Conservation (phyloP, 176 grass and related monocot genomes). For the Hsuehochloa calcarea region DNA sequence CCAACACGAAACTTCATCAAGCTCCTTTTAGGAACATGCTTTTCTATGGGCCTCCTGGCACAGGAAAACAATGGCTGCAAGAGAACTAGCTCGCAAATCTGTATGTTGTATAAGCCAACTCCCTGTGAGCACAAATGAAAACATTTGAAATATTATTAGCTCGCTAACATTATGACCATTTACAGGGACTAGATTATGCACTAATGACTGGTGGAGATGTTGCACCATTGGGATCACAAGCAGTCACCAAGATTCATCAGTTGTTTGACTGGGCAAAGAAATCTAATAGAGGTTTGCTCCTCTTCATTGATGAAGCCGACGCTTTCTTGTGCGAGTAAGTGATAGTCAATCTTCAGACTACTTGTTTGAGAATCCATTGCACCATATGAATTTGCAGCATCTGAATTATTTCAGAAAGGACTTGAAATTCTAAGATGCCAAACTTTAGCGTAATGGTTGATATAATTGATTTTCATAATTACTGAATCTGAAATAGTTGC, state of each 20-base stretch:
- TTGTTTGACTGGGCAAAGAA: conserved; percentile 99
- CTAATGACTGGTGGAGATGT: conserved; percentile 99
- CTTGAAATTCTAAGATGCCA: conserved; percentile 7
- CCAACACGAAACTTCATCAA: conserved; percentile 96
- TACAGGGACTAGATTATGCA: conserved; percentile 92
- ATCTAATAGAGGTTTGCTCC: conserved; percentile 85
- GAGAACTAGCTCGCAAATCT: conserved; percentile 85
- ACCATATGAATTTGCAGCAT: conserved; percentile 30
- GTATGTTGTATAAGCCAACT: conserved; percentile 42
- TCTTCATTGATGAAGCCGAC: conserved; percentile 97
- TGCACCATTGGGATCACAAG: conserved; percentile 89
- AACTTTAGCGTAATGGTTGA: neutral
- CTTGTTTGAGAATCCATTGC: neutral
- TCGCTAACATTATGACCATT: conserved; percentile 5
- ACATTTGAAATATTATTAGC: neutral
- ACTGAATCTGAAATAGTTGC: neutral
- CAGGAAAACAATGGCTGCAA: conserved; percentile 95
- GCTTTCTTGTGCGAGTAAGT: conserved; percentile 99
- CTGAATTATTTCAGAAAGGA: conserved; percentile 2
- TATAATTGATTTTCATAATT: neutral
- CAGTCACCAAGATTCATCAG: conserved; percentile 98
- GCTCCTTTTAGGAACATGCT: conserved; percentile 99
- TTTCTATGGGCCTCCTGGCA: conserved; percentile 97
- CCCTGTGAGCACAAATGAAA: conserved; percentile 3
- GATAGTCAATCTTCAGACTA: conserved; percentile 16